Base-by-base conservation (phyloP, 139 green algal species). In the Raphidocelis subcapitata region DNA sequence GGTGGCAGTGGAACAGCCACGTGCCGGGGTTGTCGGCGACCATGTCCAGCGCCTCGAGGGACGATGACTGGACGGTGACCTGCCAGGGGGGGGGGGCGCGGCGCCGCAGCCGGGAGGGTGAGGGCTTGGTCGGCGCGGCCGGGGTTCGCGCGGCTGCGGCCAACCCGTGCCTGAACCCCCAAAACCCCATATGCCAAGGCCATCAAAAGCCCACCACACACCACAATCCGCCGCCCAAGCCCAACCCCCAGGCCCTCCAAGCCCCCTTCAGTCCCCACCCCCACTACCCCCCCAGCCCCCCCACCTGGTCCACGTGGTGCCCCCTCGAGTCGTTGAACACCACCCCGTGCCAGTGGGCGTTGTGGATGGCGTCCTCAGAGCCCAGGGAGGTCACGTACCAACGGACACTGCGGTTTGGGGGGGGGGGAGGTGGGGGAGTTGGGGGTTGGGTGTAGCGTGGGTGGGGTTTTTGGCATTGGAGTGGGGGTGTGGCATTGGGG, bases 331-430 rank as follows among this genome's bases (percentile, higher is more conserved):
- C n/a, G 62, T 65, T 77, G 41, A 62, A 88, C 2, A 49, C 28
- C 52, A 85, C 78, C 46, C 84, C 85, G 61, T 88, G 82, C 85
- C 85, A 90, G 73, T 90, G 85, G 49, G 82, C 80, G 64, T 81
- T 86, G 75, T 90, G 82, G 14, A 88, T 56, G 28, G 54, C 66
- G 3, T 86, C 84, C 64, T 82, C 76, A 55, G 57, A 79, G 46
- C 86, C 86, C 29, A 89, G 55, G 21, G 76, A 55, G 4, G 49
- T 74, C 26, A 87, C 61, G 62, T 91, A 83, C 86, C 86, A 91
- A 15, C 81, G 83, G 60, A 89, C 81, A 0, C 72, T 82, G 73
- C 29, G 31, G 31, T 52, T 15, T 57, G 65, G 35, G 21, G 31
- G 28, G 28, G 49, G 31, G n/a, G 26, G 33, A 49, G 62, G 10